Base-by-base conservation (phyloP, 2,329 filamentous ascomycete species). In the Cladosporium sp. region DNA sequence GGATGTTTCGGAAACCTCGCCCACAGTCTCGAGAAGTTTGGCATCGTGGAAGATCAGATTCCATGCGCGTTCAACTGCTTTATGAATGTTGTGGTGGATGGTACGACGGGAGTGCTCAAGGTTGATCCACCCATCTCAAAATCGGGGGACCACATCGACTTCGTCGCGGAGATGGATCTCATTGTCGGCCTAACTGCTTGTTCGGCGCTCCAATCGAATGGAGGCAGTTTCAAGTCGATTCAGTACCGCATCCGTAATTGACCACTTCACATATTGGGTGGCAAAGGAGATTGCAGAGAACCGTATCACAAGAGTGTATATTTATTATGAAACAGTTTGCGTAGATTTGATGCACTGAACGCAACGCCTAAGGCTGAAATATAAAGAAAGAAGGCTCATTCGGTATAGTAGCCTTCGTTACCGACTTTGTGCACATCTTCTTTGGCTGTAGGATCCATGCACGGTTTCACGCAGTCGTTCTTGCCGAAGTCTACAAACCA, bases 401-500 rank as follows among this genome's bases (percentile, higher is more conserved):
- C n/a, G n/a, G n/a, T n/a, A n/a, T n/a, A n/a, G n/a, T n/a, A n/a
- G n/a, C n/a, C n/a, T n/a, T n/a, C n/a, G n/a, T n/a, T n/a, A n/a
- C n/a, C n/a, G n/a, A n/a, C n/a, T n/a, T n/a, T n/a, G n/a, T n/a
- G n/a, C n/a, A n/a, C n/a, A n/a, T n/a, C n/a, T n/a, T n/a, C n/a
- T n/a, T n/a, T n/a, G n/a, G n/a, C n/a, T n/a, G n/a, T n/a, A n/a
- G n/a, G n/a, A n/a, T n/a, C n/a, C n/a, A n/a, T n/a, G n/a, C n/a
- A n/a, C n/a, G n/a, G n/a, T n/a, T n/a, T n/a, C n/a, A n/a, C n/a
- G n/a, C n/a, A n/a, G n/a, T n/a, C n/a, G n/a, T n/a, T n/a, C n/a
- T n/a, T n/a, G n/a, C n/a, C n/a, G n/a, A n/a, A n/a, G n/a, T n/a
- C 22, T 27, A 79, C 76, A 74, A 78, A 90, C 81, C 85, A 92